phyloP scores from a whole-genome alignment of 345 rosid species.

The Conringia planisiliqua region DNA sequence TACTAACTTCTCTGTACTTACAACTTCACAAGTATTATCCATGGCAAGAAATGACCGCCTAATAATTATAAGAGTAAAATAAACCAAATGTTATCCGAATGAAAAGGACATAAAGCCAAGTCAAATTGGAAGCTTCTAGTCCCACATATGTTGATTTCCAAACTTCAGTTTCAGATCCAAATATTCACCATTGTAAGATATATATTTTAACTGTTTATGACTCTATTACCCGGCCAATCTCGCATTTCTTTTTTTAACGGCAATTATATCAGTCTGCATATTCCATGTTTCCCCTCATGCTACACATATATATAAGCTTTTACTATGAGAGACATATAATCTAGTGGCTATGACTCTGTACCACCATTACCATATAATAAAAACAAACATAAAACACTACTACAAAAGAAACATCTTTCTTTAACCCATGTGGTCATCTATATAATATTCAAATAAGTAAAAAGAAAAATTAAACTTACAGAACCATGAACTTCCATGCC shows the following conservation, averaged over 20 bases:
- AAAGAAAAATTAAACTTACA: not conserved
- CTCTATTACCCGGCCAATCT: not conserved
- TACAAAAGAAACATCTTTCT: not conserved
- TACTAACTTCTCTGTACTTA: not conserved
- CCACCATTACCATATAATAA: not conserved
- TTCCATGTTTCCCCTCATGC: not conserved
- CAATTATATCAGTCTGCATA: not conserved
- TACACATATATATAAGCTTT: not conserved
- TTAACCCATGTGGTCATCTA: not conserved
- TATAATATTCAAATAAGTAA: not conserved
- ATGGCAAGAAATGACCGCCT: not conserved
- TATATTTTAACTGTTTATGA: not conserved
- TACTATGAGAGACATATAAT: not conserved
- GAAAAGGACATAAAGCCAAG: not conserved
- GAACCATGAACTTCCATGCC: constrained; percentile 2
- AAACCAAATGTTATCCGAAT: not conserved
- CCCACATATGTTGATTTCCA: not conserved
- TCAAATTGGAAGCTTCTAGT: not conserved
- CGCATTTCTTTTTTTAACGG: not conserved
- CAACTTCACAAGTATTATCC: not conserved
- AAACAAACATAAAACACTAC: not conserved
- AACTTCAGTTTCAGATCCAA: not conserved
- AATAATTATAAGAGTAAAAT: not conserved
- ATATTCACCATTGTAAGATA: not conserved
- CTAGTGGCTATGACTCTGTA: not conserved